These are phyloP conservation scores for Odontarrhena argentea DNA, from an alignment of 345 rosid species.

Conservation along the genomic window DNA sequence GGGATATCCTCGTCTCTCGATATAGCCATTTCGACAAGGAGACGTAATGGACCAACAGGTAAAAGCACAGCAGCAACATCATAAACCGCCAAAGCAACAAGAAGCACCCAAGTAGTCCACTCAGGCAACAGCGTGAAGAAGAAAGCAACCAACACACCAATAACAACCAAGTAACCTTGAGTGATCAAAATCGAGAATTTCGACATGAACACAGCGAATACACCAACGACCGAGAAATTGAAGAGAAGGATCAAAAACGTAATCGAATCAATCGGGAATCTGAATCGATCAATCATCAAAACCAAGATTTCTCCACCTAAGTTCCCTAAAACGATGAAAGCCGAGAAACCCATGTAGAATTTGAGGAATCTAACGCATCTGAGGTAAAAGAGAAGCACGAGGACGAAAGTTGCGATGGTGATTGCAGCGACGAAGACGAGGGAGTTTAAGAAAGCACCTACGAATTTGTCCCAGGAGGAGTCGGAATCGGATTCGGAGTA, in stretches of 20 bases:
- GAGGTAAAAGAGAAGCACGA: constrained; percentile 86
- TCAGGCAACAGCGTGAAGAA: constrained; percentile 91
- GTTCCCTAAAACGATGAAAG: constrained; percentile 76
- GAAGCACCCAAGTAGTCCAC: constrained; percentile 93
- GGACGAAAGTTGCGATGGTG: constrained; percentile 69
- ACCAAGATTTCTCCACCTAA: constrained; percentile 77
- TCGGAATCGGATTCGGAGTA: constrained; percentile 73
- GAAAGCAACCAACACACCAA: constrained; percentile 89
- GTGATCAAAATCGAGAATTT: constrained; percentile 84
- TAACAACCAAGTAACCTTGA: constrained; percentile 76
- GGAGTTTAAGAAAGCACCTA: constrained; percentile 80
- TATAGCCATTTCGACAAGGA: constrained; percentile 90
- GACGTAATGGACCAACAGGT: constrained; percentile 89
- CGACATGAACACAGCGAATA: constrained; percentile 83
- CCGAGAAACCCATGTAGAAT: constrained; percentile 81
- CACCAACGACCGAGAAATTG: constrained; percentile 84
- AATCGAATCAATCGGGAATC: constrained; percentile 64
- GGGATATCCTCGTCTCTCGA: constrained; percentile 98
- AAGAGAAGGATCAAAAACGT: constrained; percentile 63
- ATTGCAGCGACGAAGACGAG: constrained; percentile 78
- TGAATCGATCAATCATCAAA: constrained; percentile 53
- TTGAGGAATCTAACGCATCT: constrained; percentile 76
- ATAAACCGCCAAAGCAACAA: constrained; percentile 80
- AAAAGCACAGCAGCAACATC: constrained; percentile 93
- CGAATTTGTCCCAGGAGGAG: constrained; percentile 81